Evolutionary conservation across 805 yeast genomes (phyloP).

Genomic region (Ogataea corticis): DNA sequence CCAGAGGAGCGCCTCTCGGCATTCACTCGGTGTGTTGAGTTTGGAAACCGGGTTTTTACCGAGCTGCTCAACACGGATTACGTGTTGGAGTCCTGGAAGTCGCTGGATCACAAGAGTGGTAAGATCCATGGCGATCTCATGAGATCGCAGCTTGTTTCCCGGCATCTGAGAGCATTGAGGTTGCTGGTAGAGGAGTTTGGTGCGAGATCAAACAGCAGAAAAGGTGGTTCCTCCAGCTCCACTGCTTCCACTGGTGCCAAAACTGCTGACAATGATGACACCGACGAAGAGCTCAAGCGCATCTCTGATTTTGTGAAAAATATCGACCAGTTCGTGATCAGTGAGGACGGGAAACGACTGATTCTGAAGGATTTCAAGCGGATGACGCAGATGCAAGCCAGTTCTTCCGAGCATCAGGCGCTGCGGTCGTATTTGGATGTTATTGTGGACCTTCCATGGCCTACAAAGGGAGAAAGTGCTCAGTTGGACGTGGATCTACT

Average conservation of each 20-base stretch:
- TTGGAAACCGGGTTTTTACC: slow-evolving; percentile 29
- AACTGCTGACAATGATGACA: slow-evolving; percentile 41
- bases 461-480: slow-evolving; percentile 22
- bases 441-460: slow-evolving; percentile 66
- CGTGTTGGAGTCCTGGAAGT: slow-evolving; percentile 32
- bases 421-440: slow-evolving; percentile 64
- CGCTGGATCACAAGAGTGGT: slow-evolving; percentile 25
- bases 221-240: not conserved
- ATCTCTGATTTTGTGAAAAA: slow-evolving; percentile 33
- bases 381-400: slow-evolving; percentile 53
- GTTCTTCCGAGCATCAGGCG: slow-evolving; percentile 64
- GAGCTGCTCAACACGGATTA: slow-evolving; percentile 28
- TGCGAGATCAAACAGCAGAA: slow-evolving; percentile 1
- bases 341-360: slow-evolving; percentile 43
- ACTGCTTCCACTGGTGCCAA: too few species aligned
- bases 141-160: slow-evolving; percentile 30
- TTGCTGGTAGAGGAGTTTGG: slow-evolving; percentile 26
- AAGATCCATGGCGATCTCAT: slow-evolving; percentile 23
- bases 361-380: slow-evolving; percentile 54
- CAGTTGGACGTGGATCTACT: slow-evolving; percentile 46
- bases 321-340: slow-evolving; percentile 35
- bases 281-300: slow-evolving; percentile 39
- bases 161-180: slow-evolving; percentile 31
- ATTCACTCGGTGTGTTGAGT: slow-evolving; percentile 18
- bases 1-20: slow-evolving; percentile 10